Evolutionary conservation across 2,329 filamentous ascomycete genomes (phyloP).

Genomic region (Seiridium cupressi): DNA sequence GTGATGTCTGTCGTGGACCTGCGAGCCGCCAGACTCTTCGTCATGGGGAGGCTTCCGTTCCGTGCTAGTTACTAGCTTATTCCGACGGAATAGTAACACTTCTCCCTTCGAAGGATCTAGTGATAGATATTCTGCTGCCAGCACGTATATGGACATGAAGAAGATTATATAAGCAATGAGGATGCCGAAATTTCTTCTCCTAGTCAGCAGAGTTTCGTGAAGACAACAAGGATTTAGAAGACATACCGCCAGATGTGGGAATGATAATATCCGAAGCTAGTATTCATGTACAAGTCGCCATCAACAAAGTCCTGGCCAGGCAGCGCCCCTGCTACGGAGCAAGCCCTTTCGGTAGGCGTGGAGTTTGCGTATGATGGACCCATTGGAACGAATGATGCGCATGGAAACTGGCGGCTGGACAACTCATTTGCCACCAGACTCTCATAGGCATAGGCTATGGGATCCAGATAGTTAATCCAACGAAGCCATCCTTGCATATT

Average conservation of each 20-base stretch:
- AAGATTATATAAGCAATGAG: conserved; percentile 63
- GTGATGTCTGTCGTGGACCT: not conserved
- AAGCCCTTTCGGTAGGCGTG: conserved; percentile 36
- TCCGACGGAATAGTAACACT: conserved; percentile 71
- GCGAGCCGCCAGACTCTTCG: not conserved
- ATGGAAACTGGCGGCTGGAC: conserved; percentile 51
- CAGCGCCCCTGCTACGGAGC: conserved; percentile 57
- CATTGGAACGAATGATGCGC: conserved; percentile 54
- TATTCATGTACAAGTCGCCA: conserved; percentile 56
- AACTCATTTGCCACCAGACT: conserved; percentile 62
- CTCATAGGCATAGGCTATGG: conserved; percentile 66
- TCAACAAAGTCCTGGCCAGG: conserved; percentile 49
- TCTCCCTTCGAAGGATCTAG: conserved; percentile 73
- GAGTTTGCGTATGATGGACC: conserved; percentile 33
- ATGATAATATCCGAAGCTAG: conserved; percentile 55
- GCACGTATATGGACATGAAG: conserved; percentile 60
- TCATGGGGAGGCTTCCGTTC: conserved; percentile 43
- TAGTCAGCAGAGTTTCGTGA: conserved; percentile 19
- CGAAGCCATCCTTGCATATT: conserved; percentile 54
- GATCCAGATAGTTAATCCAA: conserved; percentile 67
- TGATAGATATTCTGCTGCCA: conserved; percentile 64
- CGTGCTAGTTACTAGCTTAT: conserved; percentile 22
- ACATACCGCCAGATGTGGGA: conserved; percentile 56
- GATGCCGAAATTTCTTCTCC: conserved; percentile 59
- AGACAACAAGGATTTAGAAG: not conserved